Evolutionary conservation across 2,329 filamentous ascomycete species (phyloP).

Genomic region (Colletotrichum cereale): DNA sequence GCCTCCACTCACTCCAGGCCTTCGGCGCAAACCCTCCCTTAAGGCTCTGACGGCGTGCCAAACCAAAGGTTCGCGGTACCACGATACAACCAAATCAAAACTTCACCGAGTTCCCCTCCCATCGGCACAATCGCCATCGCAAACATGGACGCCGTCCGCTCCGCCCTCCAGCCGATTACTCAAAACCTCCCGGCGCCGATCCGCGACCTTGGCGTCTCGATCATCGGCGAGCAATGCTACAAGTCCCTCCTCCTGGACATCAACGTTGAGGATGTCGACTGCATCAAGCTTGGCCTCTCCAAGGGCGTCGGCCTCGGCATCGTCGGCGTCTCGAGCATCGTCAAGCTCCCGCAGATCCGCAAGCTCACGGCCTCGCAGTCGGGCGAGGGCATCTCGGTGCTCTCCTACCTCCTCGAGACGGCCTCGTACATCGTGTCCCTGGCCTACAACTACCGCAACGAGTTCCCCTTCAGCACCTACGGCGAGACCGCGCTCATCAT

Average conservation of each 20-base stretch:
- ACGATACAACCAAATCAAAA: background rate
- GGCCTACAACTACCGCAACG: slow-evolving; percentile 91
- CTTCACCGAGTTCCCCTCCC: background rate
- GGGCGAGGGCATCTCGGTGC: slow-evolving; percentile 86
- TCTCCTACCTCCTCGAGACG: slow-evolving; percentile 94
- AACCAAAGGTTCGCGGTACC: background rate
- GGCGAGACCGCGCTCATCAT: slow-evolving; percentile 95
- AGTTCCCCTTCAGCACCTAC: slow-evolving; percentile 96
- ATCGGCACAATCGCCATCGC: slow-evolving; percentile 13
- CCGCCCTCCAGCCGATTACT: slow-evolving; percentile 76
- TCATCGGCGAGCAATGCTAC: slow-evolving; percentile 90
- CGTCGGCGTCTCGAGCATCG: slow-evolving; percentile 87
- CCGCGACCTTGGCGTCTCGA: slow-evolving; percentile 78
- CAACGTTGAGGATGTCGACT: slow-evolving; percentile 80
- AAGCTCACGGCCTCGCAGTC: slow-evolving; percentile 88
- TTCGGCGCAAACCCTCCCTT: background rate
- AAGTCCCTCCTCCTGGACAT: slow-evolving; percentile 86
- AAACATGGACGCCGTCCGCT: slow-evolving; percentile 72
- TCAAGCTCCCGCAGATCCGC: slow-evolving; percentile 97
- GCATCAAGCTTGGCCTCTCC: slow-evolving; percentile 89
- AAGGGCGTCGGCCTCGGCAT: slow-evolving; percentile 96
- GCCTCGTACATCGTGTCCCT: slow-evolving; percentile 88
- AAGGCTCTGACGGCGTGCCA: slow-evolving; percentile 2
- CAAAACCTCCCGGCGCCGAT: slow-evolving; percentile 80
- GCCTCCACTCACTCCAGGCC: background rate